Conservation (phyloP, 1,139 yeast genomes). For the Pichia sp. region DNA sequence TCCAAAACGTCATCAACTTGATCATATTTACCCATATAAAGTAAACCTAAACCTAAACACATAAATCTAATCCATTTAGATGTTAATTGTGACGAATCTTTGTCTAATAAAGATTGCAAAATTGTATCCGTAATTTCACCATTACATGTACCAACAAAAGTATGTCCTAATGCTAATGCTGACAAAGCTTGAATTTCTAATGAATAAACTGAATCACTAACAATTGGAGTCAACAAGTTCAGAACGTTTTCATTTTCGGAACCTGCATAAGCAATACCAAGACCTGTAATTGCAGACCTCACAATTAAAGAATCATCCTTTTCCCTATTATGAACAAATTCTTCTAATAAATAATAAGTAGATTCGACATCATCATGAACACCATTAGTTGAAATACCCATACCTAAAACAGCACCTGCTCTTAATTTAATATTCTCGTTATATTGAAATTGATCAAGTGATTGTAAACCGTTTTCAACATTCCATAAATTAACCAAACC, state of each 20-base stretch:
- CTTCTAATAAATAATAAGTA: slow-evolving; percentile 78
- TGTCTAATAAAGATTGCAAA: slow-evolving; percentile 82
- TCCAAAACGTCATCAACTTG: slow-evolving; percentile 94
- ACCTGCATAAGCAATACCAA: slow-evolving; percentile 95
- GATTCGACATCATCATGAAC: slow-evolving; percentile 96
- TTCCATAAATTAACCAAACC: slow-evolving; percentile 95
- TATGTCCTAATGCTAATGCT: slow-evolving; percentile 88
- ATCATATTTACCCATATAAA: slow-evolving; percentile 92
- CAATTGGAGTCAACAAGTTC: slow-evolving; percentile 74
- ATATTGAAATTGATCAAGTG: slow-evolving; percentile 81
- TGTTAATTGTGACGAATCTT: slow-evolving; percentile 69
- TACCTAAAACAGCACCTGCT: slow-evolving; percentile 95
- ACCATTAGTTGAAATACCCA: slow-evolving; percentile 90
- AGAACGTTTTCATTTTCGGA: slow-evolving; percentile 81
- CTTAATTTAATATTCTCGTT: slow-evolving; percentile 82
- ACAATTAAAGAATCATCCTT: slow-evolving; percentile 45
- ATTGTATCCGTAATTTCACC: slow-evolving; percentile 91
- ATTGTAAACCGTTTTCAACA: slow-evolving; percentile 80
- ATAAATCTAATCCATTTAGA: slow-evolving; percentile 86
- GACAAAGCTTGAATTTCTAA: slow-evolving; percentile 82
- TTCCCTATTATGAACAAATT: slow-evolving; percentile 49
- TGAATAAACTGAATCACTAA: slow-evolving; percentile 69
- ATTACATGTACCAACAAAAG: slow-evolving; percentile 92
- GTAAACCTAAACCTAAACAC: slow-evolving; percentile 86
- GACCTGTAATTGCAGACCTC: slow-evolving; percentile 79